Evolutionary conservation across 2,329 filamentous ascomycete species (phyloP), one percentile per base, ranked within the genome.

Genomic region (Setomelanomma holmii): DNA sequence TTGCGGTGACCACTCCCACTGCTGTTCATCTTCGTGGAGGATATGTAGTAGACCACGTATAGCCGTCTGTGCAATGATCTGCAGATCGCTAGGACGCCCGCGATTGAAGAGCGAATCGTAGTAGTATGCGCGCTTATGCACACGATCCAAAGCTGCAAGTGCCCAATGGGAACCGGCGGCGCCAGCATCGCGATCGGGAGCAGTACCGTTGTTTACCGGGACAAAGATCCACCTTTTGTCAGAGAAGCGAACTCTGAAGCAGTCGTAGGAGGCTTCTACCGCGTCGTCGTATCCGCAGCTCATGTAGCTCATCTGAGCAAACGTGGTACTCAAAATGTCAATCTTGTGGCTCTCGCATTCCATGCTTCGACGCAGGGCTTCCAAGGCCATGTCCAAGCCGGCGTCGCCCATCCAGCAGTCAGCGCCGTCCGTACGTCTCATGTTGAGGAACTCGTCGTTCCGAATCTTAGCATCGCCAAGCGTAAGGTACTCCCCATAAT

Each of bases 221-320:
- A 71, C 23, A 38, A 71, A 62, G 12, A 71, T 69, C 56, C 57
- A 70, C 4, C 45, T 43, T 44, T 58, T 61, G 42, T 58, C 40
- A 0, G 40, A 12, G 14, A 67, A 58, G 30, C 51, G 56, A 7
- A 14, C 19, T 17, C 41, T 16, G 24, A 61, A 54, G 4, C 52
- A 45, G 20, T 51, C 48, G 16, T 58, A 60, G 20, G 53, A 48
- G 3, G 34, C 17, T 1, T 39, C 42, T 16, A 40, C 42, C 1
- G 34, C 41, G 24, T 61, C 51, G 12, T 33, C 10, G 16, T 35
- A 46, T 16, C 51, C 27, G 27, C 14, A 30, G 27, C 14, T 50
- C 11, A 46, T 42, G 34, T 45, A 51, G 22, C 62, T 50, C 4
- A 63, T 42, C 21, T 63, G 58, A 0, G 57, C 52, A 6, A 53